Conservation (phyloP, 2,329 filamentous ascomycete genomes). For the Neurospora sp. region DNA sequence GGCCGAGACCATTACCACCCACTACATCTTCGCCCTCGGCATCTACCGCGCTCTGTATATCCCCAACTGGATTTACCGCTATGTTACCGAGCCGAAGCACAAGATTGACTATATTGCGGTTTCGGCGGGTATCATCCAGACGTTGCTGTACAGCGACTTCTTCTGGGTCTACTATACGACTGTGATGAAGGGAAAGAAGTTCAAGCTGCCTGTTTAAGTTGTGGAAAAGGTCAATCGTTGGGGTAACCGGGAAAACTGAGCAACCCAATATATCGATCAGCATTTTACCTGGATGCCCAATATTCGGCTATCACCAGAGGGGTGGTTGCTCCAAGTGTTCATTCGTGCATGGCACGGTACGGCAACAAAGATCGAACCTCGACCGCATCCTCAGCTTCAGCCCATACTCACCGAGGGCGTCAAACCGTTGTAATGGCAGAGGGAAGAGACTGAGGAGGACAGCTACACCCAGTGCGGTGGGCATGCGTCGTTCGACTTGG, state of each 20-base stretch:
- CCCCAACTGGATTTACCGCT: constrained; percentile 96
- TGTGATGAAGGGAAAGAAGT: constrained; percentile 82
- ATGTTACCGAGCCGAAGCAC: constrained; percentile 62
- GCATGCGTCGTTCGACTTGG: background rate
- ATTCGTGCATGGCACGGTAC: background rate
- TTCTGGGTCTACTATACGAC: constrained; percentile 99
- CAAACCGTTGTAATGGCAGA: background rate
- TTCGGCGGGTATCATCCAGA: constrained; percentile 84
- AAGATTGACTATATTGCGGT: constrained; percentile 79
- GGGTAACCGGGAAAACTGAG: background rate
- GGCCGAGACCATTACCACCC: constrained; percentile 97
- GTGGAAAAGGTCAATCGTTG: background rate
- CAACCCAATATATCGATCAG: background rate
- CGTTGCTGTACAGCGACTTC: constrained; percentile 94
- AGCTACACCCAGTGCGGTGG: background rate
- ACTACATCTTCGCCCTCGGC: constrained; percentile 92
- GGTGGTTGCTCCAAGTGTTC: background rate
- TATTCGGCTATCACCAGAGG: background rate
- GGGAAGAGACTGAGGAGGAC: background rate
- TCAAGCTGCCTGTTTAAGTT: constrained; percentile 68
- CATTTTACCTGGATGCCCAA: background rate
- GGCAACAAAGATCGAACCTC: background rate
- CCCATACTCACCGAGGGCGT: background rate
- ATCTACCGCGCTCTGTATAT: constrained; percentile 92
- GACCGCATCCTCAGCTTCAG: background rate